These are phyloP conservation scores for Coemansia sp. DNA, from an alignment of 192 early-diverging fungal species.

Conservation along the genomic window DNA sequence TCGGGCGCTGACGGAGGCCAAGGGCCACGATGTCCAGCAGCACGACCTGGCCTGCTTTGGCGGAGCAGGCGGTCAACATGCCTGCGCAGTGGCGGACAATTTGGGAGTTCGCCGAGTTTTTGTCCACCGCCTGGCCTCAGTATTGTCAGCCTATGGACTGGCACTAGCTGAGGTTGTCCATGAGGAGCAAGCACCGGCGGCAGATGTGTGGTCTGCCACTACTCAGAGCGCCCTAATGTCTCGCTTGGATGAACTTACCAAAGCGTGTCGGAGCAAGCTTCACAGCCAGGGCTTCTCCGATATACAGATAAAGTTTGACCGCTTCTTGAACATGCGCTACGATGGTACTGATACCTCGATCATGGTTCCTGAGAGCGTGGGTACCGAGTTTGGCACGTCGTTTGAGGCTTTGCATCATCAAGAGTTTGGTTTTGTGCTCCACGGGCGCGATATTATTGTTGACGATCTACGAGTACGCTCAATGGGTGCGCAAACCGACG, in stretches of 20 bases:
- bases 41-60: conserved; percentile 93
- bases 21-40: conserved; percentile 81
- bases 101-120: conserved; percentile 85
- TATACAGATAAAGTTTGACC: conserved; percentile 57
- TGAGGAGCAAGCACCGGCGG: conserved; percentile 84
- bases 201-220: conserved; percentile 47
- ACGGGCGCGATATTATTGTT: conserved; percentile 77
- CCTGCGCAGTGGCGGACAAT: conserved; percentile 86
- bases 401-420: conserved; percentile 80
- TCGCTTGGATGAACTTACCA: conserved; percentile 56
- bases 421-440: conserved; percentile 96
- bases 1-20: conserved; percentile 87
- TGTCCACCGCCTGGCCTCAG: conserved; percentile 85
- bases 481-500: conserved; percentile 57
- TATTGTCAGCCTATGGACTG: conserved; percentile 93
- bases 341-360: conserved; percentile 90
- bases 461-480: conserved; percentile 94
- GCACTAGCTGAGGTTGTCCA: conserved; percentile 89
- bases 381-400: conserved; percentile 56
- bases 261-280: conserved; percentile 56
- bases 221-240: conserved; percentile 49
- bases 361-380: conserved; percentile 77
- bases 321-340: conserved; percentile 89
- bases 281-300: conserved; percentile 68
- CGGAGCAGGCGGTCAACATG: conserved; percentile 95